Evolutionary conservation across 352 stramenopile genomes (phyloP), one percentile per base, ranked within the genome.

Genomic region (Blastocystis hominis): DNA sequence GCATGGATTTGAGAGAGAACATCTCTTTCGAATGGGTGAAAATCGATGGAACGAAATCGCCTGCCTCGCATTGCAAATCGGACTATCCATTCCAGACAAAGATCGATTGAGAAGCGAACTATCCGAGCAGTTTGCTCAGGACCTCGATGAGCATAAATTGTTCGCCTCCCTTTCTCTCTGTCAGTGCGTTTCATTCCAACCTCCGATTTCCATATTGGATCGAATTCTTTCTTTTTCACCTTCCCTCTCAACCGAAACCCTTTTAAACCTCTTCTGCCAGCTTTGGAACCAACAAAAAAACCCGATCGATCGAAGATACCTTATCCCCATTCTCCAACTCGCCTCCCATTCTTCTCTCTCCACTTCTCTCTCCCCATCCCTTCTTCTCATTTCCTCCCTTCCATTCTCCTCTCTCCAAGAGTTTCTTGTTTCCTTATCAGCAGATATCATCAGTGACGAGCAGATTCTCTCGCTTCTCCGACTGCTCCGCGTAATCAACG

Each of bases 381-480:
- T 84, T 2, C 44, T 36, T 44, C 15, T 61, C 4, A 17, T 84
- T 2, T 36, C 30, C n/a, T 42, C 55, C 3, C 38, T 84, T 2
- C 72, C 72, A 1, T 84, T 84, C 36, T 84, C 72, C 30, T 69
- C 36, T 47, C 50, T 84, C 38, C 72, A 84, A 30, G 47, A 84
- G 13, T n/a, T 53, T 13, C 10, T 84, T 0, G 20, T 84, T 9
- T 20, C 34, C 7, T 36, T 53, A 36, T 84, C 72, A 20, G 40
- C 9, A 24, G 36, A 17, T 30, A 53, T 84, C 15, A 50, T 54
- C n/a, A 30, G 30, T 34, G 36, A 66, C 4, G n/a, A 68, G 10
- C 13, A 68, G 1, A 15, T 84, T 3, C 36, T 68, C 38, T 50
- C 9, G 10, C 4, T 84, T 38, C 50, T 84, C 3, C 46, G 72